Evolutionary conservation across 2,329 filamentous ascomycete species (phyloP).

Genomic region (Apiospora malaysiana): DNA sequence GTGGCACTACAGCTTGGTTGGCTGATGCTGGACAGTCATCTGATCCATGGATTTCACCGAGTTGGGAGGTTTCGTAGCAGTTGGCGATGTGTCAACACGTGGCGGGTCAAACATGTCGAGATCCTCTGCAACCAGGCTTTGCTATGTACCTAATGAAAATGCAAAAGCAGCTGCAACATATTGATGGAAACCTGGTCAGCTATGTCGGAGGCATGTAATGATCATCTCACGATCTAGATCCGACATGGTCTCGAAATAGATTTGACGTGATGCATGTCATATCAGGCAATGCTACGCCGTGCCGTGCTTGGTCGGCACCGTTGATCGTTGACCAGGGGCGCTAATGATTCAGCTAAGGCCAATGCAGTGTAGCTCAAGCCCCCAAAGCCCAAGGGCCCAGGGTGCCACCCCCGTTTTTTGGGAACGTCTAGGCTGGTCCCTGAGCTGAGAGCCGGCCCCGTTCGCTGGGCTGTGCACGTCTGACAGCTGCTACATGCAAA

Average conservation of each 20-base stretch:
- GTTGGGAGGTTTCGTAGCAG: no score
- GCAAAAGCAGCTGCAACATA: no score
- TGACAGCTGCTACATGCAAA: neutral
- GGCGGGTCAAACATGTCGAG: no score
- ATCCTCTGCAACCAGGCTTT: no score
- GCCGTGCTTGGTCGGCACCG: neutral
- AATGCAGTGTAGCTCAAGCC: neutral
- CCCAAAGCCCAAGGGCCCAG: no score
- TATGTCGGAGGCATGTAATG: no score
- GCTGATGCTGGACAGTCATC: no score
- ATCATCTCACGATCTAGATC: neutral
- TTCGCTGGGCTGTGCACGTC: neutral
- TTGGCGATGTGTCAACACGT: no score
- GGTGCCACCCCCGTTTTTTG: neutral
- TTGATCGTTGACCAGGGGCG: neutral
- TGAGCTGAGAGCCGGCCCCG: neutral
- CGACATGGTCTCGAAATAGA: neutral
- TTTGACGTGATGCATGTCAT: neutral
- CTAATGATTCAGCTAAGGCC: slow-evolving; percentile 9
- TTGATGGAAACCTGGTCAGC: no score
- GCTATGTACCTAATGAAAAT: no score
- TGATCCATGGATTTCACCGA: no score
- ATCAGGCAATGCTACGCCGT: neutral
- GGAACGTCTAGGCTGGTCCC: slow-evolving; percentile 1
- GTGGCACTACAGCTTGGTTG: no score